Evolutionary conservation across 2,329 filamentous ascomycete genomes (phyloP), one percentile per base, ranked within the genome.

Genomic region (Ophiosphaerella herpotricha): DNA sequence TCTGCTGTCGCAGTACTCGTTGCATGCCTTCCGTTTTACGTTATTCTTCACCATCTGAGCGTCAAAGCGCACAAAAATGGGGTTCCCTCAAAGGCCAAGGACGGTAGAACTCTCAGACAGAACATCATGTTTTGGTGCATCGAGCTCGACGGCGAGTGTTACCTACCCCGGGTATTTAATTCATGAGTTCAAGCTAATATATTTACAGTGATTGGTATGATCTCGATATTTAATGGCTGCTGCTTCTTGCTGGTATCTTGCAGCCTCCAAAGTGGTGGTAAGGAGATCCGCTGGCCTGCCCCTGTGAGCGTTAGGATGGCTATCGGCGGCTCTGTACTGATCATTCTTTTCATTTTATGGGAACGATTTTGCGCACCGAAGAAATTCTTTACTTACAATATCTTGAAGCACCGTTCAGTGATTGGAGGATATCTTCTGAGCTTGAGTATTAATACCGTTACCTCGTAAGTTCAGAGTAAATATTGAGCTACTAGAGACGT

Each of bases 211-310:
- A 40, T 84, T n/a, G 86, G 87, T 11, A 72, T 87, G n/a, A 39
- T 88, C 9, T 74, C 89, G 2, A 75, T 88, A 46, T 78, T 80
- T 1, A 75, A 73, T 1, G 86, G 85, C 3, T 79, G 87, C 52
- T 77, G 81, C 0, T 70, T 89, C 13, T 82, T 91, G 61, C 75
- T 91, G 14, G 80, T 91, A 5, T 85, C 88, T 0, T 84, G 91
- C 67, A 85, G 78, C 21, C 76, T 91, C 14, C 61, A 60, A 44
- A 58, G 62, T 13, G 60, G 62, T 11, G 60, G 55, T 31, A 52
- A 41, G 58, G 59, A 39, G 43, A 48, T 60, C 39, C 29, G 51
- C 49, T 77, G 74, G 72, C 43, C 43, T 2, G 62, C 70, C 5
- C 49, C 61, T 2, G 57, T 64, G 47, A 70, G 78, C 44, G 71